phyloP scores from a whole-genome alignment of 2,329 filamentous ascomycete genomes.

The Aspergillus niger region DNA sequence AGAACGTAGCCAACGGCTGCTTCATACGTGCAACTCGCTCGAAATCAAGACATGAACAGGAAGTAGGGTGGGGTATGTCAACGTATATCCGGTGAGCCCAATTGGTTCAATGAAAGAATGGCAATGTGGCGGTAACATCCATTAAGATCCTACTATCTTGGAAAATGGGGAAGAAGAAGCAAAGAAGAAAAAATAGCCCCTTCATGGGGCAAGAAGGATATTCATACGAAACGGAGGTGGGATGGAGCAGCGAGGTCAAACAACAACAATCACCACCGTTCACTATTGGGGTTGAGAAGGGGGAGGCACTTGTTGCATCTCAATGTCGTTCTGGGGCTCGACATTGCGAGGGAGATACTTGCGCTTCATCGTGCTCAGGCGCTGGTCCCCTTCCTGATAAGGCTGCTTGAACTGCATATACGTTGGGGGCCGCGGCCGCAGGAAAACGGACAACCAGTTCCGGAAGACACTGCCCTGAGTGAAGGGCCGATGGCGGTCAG shows the following conservation, averaged over 20 bases:
- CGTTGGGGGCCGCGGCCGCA: slow-evolving; percentile 79
- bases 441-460: slow-evolving; percentile 81
- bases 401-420: slow-evolving; percentile 83
- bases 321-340: slow-evolving; percentile 61
- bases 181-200: slow-evolving; percentile 1
- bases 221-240: neutral
- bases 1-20: slow-evolving; percentile 4
- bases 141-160: slow-evolving; percentile 6
- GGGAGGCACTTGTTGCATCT: slow-evolving; percentile 67
- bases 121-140: slow-evolving; percentile 2
- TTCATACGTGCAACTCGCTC: slow-evolving; percentile 1
- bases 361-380: slow-evolving; percentile 66
- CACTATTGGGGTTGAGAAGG: slow-evolving; percentile 25
- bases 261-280: slow-evolving; percentile 2
- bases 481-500: slow-evolving; percentile 88
- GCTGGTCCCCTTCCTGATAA: slow-evolving; percentile 80
- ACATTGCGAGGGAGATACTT: slow-evolving; percentile 53
- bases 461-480: slow-evolving; percentile 72
- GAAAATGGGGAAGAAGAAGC: slow-evolving; percentile 3
- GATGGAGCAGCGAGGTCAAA: neutral
- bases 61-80: slow-evolving; percentile 5
- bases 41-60: slow-evolving; percentile 1
- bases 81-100: neutral
- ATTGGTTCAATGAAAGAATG: slow-evolving; percentile 6
- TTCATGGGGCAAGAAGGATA: slow-evolving; percentile 1